A percentile compares a stretch with the other conserved stretches of the same genome.
phyloP scores from a whole-genome alignment of 2,329 filamentous ascomycete species.

The Pestalotiopsis sp. region DNA sequence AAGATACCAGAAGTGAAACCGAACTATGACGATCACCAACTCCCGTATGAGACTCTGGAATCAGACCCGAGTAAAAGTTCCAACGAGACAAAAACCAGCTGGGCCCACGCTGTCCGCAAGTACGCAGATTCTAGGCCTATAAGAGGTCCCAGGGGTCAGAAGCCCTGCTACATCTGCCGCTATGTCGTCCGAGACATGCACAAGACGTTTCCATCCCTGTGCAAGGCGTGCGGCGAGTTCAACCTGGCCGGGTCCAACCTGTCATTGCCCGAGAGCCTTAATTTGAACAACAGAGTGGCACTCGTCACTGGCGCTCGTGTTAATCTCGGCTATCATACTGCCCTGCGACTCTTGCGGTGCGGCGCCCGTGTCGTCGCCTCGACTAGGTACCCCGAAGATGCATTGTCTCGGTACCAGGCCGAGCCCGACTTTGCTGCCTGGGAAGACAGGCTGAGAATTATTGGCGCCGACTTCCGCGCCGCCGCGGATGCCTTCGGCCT shows the following conservation, averaged over 20 bases:
- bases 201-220: constrained; percentile 25
- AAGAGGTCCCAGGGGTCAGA: neutral
- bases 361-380: constrained; percentile 35
- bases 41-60: neutral
- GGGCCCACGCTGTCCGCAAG: neutral
- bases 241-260: constrained; percentile 29
- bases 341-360: constrained; percentile 33
- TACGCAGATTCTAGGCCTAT: neutral
- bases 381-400: constrained; percentile 35
- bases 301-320: constrained; percentile 36
- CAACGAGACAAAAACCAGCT: neutral
- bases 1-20: neutral
- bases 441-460: constrained; percentile 20
- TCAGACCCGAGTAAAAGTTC: neutral
- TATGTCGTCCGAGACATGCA: constrained; percentile 22
- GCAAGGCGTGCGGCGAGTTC: constrained; percentile 33
- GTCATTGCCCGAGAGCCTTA: constrained; percentile 28
- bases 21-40: neutral
- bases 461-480: constrained; percentile 34
- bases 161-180: constrained; percentile 34
- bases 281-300: constrained; percentile 25
- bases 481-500: constrained; percentile 32
- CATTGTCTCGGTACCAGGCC: constrained; percentile 26
- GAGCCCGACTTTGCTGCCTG: constrained; percentile 22
- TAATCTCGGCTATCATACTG: constrained; percentile 34